Evolutionary conservation across 2,329 filamentous ascomycete genomes (phyloP).

Genomic region (Aspergillus neoniger): DNA sequence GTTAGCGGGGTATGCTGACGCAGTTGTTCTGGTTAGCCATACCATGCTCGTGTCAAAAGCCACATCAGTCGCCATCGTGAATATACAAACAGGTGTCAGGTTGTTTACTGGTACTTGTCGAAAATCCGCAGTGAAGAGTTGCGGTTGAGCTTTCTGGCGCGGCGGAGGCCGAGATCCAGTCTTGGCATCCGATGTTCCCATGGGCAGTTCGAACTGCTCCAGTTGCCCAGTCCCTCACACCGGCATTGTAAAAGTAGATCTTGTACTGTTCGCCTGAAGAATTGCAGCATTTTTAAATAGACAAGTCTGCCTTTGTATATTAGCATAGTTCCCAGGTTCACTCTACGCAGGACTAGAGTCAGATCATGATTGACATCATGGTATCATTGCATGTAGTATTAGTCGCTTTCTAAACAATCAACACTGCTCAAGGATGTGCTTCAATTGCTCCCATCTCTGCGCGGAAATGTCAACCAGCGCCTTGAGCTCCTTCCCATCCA

Average conservation of each 20-base stretch:
- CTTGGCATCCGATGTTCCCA: slow-evolving; percentile 25
- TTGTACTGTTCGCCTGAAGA: no score
- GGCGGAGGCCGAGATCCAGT: slow-evolving; percentile 19
- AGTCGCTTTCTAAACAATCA: slow-evolving; percentile 17
- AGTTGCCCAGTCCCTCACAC: background rate
- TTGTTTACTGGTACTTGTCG: background rate
- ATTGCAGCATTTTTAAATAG: background rate
- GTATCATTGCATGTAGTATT: slow-evolving; percentile 27
- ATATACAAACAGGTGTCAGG: background rate
- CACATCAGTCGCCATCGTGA: slow-evolving; percentile 72
- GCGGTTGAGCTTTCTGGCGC: slow-evolving; percentile 15
- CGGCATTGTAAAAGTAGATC: no score
- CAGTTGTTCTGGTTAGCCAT: slow-evolving; percentile 25
- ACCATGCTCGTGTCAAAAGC: slow-evolving; percentile 85
- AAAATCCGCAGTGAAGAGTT: background rate
- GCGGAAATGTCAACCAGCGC: slow-evolving; percentile 62
- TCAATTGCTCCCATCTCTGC: slow-evolving; percentile 65
- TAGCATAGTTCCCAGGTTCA: background rate
- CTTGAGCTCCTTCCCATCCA: slow-evolving; percentile 65
- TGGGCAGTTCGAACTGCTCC: background rate
- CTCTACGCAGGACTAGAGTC: background rate
- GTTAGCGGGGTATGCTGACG: slow-evolving; percentile 18
- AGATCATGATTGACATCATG: slow-evolving; percentile 17
- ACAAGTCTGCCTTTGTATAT: background rate
- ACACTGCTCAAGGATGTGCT: slow-evolving; percentile 43